phyloP scores from a whole-genome alignment of 2,329 filamentous ascomycete species.

The Lecanosticta acicola region DNA sequence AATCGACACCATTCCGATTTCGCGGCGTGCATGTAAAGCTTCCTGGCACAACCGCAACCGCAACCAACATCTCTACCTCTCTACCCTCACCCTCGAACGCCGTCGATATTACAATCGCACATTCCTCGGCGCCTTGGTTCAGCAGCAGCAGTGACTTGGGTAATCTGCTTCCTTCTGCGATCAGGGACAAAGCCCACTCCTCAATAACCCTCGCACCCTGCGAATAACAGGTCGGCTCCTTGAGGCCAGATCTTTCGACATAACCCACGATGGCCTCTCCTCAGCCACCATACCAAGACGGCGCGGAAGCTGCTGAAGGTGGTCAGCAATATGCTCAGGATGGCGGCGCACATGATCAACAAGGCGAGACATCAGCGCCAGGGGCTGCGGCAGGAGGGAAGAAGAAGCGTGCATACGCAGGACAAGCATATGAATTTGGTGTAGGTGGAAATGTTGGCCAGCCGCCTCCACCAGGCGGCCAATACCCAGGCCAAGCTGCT shows the following conservation, averaged over 20 bases:
- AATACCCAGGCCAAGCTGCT: constrained; percentile 40
- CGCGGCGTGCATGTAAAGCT: background rate
- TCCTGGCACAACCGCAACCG: background rate
- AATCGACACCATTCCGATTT: background rate
- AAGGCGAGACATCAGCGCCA: constrained; percentile 19
- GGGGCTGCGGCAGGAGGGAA: constrained; percentile 41
- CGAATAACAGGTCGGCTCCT: background rate
- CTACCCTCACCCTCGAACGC: background rate
- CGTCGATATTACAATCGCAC: background rate
- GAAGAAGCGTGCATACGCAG: constrained; percentile 94
- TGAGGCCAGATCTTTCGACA: background rate
- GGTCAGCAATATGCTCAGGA: constrained; percentile 17
- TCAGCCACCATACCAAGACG: constrained; percentile 14
- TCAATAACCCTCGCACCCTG: background rate
- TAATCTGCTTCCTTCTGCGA: background rate
- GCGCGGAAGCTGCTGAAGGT: constrained; percentile 12
- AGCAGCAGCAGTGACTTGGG: too few species aligned
- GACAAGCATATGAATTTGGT: constrained; percentile 89
- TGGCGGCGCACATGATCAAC: constrained; percentile 21
- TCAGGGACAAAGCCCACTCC: background rate
- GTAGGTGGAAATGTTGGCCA: constrained; percentile 66
- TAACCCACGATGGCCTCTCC: background rate
- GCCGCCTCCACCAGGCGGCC: constrained; percentile 39
- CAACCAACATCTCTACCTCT: background rate
- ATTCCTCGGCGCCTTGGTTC: too few species aligned